These are phyloP conservation scores for Citeromyces siamensis DNA, from an alignment of 1,139 yeast genomes.

Conservation along the genomic window DNA sequence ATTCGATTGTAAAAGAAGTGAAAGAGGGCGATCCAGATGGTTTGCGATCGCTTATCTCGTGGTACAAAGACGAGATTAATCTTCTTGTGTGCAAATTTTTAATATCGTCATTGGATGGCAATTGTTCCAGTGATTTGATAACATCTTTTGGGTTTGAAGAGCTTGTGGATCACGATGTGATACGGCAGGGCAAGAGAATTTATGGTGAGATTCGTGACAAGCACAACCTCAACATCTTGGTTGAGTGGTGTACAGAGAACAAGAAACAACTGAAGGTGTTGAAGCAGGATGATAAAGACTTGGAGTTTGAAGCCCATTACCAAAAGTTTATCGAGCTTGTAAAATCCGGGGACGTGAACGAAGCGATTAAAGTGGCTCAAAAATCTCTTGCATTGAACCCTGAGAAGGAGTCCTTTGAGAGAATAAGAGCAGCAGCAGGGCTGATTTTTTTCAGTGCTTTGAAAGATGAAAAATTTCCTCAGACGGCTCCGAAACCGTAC, in stretches of 20 bases:
- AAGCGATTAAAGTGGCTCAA: constrained; percentile 38
- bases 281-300: constrained; percentile 19
- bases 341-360: constrained; percentile 33
- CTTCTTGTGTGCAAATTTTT: constrained; percentile 46
- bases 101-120: constrained; percentile 22
- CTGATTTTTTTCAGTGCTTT: constrained; percentile 14
- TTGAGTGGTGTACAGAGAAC: constrained; percentile 71
- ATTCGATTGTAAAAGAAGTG: constrained; percentile 5
- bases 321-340: constrained; percentile 63
- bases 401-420: constrained; percentile 10
- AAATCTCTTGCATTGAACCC: constrained; percentile 8
- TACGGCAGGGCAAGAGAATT: constrained; percentile 33
- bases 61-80: constrained; percentile 55
- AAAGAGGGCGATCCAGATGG: not conserved
- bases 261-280: constrained; percentile 39
- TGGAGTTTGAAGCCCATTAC: constrained; percentile 70
- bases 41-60: constrained; percentile 27
- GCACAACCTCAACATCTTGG: constrained; percentile 42
- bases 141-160: constrained; percentile 28
- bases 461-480: constrained; percentile 5
- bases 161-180: constrained; percentile 45
- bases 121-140: constrained; percentile 21
- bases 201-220: constrained; percentile 38
- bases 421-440: constrained; percentile 15
- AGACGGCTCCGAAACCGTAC: not conserved